Base-by-base conservation (phyloP, 2,329 filamentous ascomycete species). In the Aschersonia sp. region DNA sequence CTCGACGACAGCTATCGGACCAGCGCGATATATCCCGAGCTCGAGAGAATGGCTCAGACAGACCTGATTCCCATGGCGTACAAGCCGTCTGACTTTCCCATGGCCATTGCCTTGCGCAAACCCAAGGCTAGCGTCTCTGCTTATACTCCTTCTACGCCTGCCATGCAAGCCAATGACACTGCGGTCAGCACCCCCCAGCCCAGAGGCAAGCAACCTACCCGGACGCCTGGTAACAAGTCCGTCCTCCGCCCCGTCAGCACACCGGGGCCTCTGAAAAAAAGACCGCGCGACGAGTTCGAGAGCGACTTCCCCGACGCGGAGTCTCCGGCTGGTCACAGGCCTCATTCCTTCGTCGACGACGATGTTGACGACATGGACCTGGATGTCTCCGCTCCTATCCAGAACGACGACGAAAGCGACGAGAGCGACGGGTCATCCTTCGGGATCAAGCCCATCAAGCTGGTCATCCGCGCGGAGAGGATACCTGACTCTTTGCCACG, bases 391-490 rank as follows among this genome's bases (percentile, higher is more conserved):
- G 11, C 45, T 30, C 49, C 10, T 22, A 48, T 43, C 32, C 31
- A 32, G 44, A n/a, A 31, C 41, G 39, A 31, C 11, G 30, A 43
- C 3, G 30, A 30, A 6, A 14, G 35, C 40, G 29, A 39, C 43
- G n/a, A 29, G 30, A 14, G 41, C 9, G 52, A 54, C 5, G 50
- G 48, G 41, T 45, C 53, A 6, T 46, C 56, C 5, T 59, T 48
- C 42, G 47, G 41, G 29, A 52, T 59, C 14, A 53, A 60, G 37
- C 61, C 62, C 2, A 58, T 68, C 44, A 66, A 62, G 44, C 57
- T 78, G 12, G 65, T 73, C 10, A 63, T 77, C 8, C 66, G 67
- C 30, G 66, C 72, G 5, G 72, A 77, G 47, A 68, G 62, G 44
- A 54, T 76, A 9, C 74, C 73, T 0, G 69, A 71, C 4, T 63